A percentile compares a stretch with the other conserved stretches of the same genome.
These are phyloP conservation scores for Tuber aestivum DNA, from an alignment of 495 filamentous ascomycete genomes.

Conservation along the genomic window DNA sequence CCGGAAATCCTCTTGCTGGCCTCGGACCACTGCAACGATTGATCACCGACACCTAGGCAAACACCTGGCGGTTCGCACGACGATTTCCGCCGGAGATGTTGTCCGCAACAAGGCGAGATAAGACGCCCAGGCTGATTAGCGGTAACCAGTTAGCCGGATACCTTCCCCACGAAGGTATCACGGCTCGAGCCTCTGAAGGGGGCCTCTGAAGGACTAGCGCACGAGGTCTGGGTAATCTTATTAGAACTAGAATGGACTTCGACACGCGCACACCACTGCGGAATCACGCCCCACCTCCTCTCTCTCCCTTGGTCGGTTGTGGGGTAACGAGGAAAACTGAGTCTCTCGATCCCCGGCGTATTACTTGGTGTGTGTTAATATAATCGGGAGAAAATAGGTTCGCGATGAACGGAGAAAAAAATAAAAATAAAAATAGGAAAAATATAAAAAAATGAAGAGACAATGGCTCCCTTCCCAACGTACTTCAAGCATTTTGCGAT, in stretches of 20 bases:
- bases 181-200: not conserved
- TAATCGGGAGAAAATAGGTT: not conserved
- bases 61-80: not conserved
- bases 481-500: not conserved
- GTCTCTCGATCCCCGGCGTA: not conserved
- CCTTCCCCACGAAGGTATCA: not conserved
- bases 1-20: not conserved
- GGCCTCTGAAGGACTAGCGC: not conserved
- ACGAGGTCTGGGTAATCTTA: slow-evolving; percentile 3
- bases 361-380: not conserved
- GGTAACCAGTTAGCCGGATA: not conserved
- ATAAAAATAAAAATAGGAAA: not conserved
- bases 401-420: not conserved
- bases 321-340: not conserved
- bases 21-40: not conserved
- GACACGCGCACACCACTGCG: not conserved
- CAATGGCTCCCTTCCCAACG: not conserved
- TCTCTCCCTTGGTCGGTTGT: not conserved
- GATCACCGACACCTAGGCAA: not conserved
- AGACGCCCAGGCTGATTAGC: not conserved
- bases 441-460: not conserved
- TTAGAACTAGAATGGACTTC: slow-evolving; percentile 2
- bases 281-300: not conserved
- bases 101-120: not conserved
- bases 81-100: not conserved